Base-by-base conservation (phyloP, 176 grass and related monocot genomes). In the Carex myosuroides region DNA sequence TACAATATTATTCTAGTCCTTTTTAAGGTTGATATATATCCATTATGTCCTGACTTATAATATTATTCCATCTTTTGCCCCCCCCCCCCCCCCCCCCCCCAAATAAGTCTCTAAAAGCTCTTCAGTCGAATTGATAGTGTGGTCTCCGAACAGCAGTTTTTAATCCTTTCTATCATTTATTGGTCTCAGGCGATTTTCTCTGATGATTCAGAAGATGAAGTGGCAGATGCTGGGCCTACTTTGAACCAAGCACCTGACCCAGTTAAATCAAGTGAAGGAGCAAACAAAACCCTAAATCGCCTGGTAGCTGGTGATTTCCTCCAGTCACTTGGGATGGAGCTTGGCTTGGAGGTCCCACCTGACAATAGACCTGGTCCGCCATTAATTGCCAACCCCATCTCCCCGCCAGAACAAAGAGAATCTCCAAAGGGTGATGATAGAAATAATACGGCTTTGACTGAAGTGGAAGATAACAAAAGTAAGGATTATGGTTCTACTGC, bases 281-380 rank as follows among this genome's bases (percentile, higher is more conserved):
- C 89, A 13, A 98, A 95, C 85, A 95, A 89, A 85, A 86, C 92
- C 71, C 86, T 98, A 67, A 98, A 98, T 75, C 95, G 91, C 80
- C 85, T 98, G 86, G 91, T 95, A 77, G 92, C 95, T 33, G 89
- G 90, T 50, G 95, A 98, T 95, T 98, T 98, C 71, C 85, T 98
- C 24, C 91, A 98, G 92, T 95, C 95, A 74, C 82, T 98, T 84
- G 95, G 92, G 87, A 95, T 90, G 91, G 92, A 98, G 84, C 84
- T 98, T 65, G 92, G 95, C 18, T 86, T 98, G 74, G 92, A 98
- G 85, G 86, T 98, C 62, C 95, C 95, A 42, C 48, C 87, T 84
- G 92, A 94, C 32, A 81, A n/a, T 88, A 92, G 57, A 75, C 83
- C 90, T 60, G 48, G 35, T 33, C 73, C 66, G 12, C 60, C 85